Percentiles rank a stretch among this genome's conserved stretches.
Conservation (phyloP, 441 rosid species). For the Euphorbia neoarborescens region DNA sequence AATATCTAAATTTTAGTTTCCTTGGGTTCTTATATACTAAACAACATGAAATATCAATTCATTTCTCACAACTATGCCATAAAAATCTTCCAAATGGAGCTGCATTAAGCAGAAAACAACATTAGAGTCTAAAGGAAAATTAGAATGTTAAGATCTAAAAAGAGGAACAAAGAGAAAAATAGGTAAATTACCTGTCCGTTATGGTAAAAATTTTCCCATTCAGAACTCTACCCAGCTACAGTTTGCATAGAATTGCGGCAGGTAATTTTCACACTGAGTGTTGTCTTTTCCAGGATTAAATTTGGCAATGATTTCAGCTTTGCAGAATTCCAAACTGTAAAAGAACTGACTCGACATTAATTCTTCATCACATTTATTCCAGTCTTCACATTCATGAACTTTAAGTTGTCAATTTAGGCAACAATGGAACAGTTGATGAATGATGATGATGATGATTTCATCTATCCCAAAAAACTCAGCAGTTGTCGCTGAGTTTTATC, state of each 20-base stretch:
- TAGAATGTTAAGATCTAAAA: not conserved
- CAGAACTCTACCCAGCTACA: not conserved
- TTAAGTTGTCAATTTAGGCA: not conserved
- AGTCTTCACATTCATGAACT: not conserved
- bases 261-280: not conserved
- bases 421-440: not conserved
- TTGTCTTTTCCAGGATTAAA: slow-evolving; percentile 1
- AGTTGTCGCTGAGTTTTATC: too few relatives aligned
- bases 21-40: too few relatives aligned
- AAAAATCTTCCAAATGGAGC: not conserved
- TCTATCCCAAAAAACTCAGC: not conserved
- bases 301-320: not conserved
- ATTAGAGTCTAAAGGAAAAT: not conserved
- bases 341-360: not conserved
- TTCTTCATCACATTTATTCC: not conserved
- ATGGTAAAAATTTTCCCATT: too few relatives aligned
- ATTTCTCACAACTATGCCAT: not conserved
- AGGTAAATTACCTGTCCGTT: not conserved
- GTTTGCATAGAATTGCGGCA: not conserved
- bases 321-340: not conserved
- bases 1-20: too few relatives aligned
- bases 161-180: not conserved
- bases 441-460: not conserved
- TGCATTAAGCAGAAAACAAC: not conserved
- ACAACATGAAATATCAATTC: too few relatives aligned